Evolutionary conservation across 2,329 filamentous ascomycete genomes (phyloP).

Genomic region (Bipolaris victoriae): DNA sequence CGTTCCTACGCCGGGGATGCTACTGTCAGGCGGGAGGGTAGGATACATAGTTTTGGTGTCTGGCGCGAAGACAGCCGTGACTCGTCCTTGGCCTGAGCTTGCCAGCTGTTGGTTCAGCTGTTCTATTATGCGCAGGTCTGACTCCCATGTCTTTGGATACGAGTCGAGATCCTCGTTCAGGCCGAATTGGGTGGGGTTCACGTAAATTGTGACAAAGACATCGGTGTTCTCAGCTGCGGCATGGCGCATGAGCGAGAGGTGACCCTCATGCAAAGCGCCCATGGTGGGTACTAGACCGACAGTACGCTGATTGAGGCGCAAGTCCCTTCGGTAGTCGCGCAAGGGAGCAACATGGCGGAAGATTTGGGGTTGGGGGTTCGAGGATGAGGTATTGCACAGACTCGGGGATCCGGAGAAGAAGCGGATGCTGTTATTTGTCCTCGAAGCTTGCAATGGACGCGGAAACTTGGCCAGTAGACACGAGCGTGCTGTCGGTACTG

Average conservation of each 20-base stretch:
- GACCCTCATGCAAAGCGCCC: slow-evolving; percentile 94
- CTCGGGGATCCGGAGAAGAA: slow-evolving; percentile 27
- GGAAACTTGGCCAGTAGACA: slow-evolving; percentile 9
- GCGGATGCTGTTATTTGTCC: slow-evolving; percentile 19
- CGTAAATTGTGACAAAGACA: slow-evolving; percentile 89
- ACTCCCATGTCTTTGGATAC: slow-evolving; percentile 89
- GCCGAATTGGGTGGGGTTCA: slow-evolving; percentile 97
- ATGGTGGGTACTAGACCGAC: slow-evolving; percentile 95
- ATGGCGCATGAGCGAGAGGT: slow-evolving; percentile 81
- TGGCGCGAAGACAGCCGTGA: slow-evolving; percentile 86
- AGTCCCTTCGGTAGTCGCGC: slow-evolving; percentile 70
- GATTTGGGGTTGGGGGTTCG: slow-evolving; percentile 62
- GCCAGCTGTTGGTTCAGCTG: slow-evolving; percentile 74
- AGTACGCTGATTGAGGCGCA: slow-evolving; percentile 69
- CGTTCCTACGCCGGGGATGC: slow-evolving; percentile 77
- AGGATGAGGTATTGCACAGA: slow-evolving; percentile 26
- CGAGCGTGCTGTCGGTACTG: slow-evolving; percentile 19
- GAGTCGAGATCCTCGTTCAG: slow-evolving; percentile 83
- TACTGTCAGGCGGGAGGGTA: slow-evolving; percentile 72
- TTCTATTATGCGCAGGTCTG: slow-evolving; percentile 72
- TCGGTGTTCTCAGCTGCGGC: slow-evolving; percentile 84
- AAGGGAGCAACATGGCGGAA: slow-evolving; percentile 77
- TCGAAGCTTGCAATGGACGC: not conserved
- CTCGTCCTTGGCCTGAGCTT: slow-evolving; percentile 61
- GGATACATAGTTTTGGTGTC: slow-evolving; percentile 88